Base-by-base conservation (phyloP, 306 rosid genomes). In the Arachis hypogaea region DNA sequence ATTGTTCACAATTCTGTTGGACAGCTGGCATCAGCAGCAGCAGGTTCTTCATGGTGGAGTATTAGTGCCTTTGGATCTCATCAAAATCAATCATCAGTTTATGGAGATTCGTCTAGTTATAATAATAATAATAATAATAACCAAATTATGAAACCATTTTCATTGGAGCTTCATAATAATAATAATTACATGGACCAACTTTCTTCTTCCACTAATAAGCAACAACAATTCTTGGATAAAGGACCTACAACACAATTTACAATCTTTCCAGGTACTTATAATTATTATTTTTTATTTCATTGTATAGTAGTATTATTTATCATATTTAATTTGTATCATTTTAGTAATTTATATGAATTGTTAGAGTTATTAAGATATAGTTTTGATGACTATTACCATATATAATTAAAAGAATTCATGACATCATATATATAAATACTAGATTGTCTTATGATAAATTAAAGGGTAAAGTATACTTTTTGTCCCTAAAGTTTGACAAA, bases 261-360 rank as follows among this genome's bases (percentile, higher is more conserved):
- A 7, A 74, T 91, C 77, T 85, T 82, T 81, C 85, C 89, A 74
- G 94, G 97, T 91, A 79, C 38, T 12, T 41, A 18, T 41, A 18
- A 45, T 14, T 0, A 46, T 9, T 11, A 71, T 60, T 33, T 33
- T 33, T 33, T 33, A 33, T 33, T 33, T 33, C 2, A 1, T 60
- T 18, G 28, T 71, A 7, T 44, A 38, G 66, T 70, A 65, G 46
- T 54, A 44, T 76, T 3, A 58, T 66, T 56, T 71, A 12, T 29
- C 38, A 45, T 33, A 11, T 51, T 44, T 5, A 51, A 44, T 56
- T 61, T 57, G 29, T 29, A 6, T 42, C 67, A 65, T 4, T 8
- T 1, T 63, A 18, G 11, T 6, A 44, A 54, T 54, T 55, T 55
- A 45, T 40, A 12, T 55, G 36, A 64, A 9, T 59, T 12, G 44